Evolutionary conservation across 202 grass and related monocot species (phyloP).

Genomic region (Cymbopogon flexuosus): DNA sequence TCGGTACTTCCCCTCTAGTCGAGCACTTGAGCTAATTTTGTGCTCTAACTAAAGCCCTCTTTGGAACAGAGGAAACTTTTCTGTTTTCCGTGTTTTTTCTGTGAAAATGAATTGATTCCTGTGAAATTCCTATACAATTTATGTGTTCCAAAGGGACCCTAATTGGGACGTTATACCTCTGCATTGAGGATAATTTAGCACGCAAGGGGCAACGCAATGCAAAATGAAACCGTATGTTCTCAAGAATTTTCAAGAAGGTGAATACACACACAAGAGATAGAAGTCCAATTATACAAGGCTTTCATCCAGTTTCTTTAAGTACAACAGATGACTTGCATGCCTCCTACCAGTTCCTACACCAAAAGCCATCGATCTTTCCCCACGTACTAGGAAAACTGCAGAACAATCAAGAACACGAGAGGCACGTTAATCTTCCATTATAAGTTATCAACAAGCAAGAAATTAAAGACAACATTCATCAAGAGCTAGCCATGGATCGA

Average conservation of each 20-base stretch:
- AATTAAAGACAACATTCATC: not conserved
- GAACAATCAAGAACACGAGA: constrained; percentile 3
- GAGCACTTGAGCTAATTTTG: not conserved
- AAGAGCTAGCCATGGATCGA: not conserved
- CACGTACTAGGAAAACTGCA: constrained; percentile 21
- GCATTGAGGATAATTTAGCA: too few species aligned
- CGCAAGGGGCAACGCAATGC: not conserved
- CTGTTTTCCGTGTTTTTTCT: too few species aligned
- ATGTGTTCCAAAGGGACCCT: too few species aligned
- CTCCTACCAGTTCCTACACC: constrained; percentile 33
- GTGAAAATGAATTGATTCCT: too few species aligned
- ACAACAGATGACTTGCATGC: constrained; percentile 26
- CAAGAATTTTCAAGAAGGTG: constrained; percentile 28
- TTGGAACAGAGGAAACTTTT: too few species aligned
- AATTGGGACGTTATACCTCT: not conserved
- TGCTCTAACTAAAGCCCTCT: too few species aligned
- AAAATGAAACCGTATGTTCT: constrained; percentile 16
- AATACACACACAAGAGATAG: constrained; percentile 42
- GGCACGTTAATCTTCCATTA: constrained; percentile 1
- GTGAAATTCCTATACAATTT: too few species aligned
- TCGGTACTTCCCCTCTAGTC: not conserved
- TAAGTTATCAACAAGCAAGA: not conserved
- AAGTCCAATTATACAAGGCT: constrained; percentile 33
- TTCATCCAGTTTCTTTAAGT: constrained; percentile 32
- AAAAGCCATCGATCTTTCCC: constrained; percentile 9